Percentiles rank a stretch among this genome's conserved stretches.
These are phyloP conservation scores for Dianthus caryophyllus DNA, from an alignment of 148 eudicot species.

Conservation along the genomic window DNA sequence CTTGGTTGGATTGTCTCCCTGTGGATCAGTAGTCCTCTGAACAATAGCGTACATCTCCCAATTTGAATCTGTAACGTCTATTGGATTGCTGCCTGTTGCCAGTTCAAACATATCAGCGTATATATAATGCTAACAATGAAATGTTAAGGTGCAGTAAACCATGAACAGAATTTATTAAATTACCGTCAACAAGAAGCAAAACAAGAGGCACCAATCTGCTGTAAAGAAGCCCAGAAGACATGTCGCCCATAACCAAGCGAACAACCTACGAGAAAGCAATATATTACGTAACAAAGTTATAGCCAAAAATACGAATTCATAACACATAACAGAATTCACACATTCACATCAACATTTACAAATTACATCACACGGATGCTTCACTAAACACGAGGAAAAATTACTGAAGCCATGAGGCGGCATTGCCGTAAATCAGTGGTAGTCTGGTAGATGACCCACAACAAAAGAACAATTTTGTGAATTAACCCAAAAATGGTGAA, in stretches of 20 bases:
- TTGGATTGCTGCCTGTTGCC: constrained; percentile 80
- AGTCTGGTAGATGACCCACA: background rate
- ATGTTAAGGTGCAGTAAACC: background rate
- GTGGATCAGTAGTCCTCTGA: constrained; percentile 38
- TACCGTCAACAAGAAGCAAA: constrained; percentile 93
- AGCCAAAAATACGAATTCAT: background rate
- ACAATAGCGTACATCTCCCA: constrained; percentile 76
- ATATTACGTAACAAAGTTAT: background rate
- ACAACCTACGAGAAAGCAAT: constrained; percentile 41
- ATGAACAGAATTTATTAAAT: constrained; percentile 15
- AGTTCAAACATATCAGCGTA: background rate
- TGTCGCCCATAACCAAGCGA: constrained; percentile 51
- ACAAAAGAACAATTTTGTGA: background rate
- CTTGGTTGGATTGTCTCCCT: constrained; percentile 31
- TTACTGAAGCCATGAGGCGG: background rate
- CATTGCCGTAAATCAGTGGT: background rate
- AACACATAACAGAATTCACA: background rate
- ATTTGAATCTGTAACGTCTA: constrained; percentile 75
- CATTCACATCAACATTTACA: background rate
- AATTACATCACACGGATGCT: background rate
- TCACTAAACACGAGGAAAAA: background rate
- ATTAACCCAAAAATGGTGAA: background rate
- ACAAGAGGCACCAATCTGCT: constrained; percentile 87
- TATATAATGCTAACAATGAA: background rate
- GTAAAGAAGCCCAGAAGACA: constrained; percentile 67